Base-by-base conservation (phyloP, 202 grass and related monocot genomes). In the Tripidium arundinaceum region DNA sequence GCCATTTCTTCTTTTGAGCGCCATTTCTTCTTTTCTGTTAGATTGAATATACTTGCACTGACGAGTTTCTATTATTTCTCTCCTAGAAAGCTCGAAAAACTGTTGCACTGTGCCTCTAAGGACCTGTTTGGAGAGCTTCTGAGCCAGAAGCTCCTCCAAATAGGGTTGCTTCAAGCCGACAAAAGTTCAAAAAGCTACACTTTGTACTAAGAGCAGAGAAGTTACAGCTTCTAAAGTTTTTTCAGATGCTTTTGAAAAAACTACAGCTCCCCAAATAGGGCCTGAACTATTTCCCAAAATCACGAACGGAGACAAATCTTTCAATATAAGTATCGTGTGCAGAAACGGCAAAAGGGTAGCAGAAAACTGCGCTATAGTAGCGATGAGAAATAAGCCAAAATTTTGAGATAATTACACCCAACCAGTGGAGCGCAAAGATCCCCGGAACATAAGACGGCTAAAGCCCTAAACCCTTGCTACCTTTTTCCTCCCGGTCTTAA, bases 401-500 rank as follows among this genome's bases (percentile, higher is more conserved):
- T 55, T 64, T 16, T 13, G 5, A 38, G 8, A 47, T 15, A 8
- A 46, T 12, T 24, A 36, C 22, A 79, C 28, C 31, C 67, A 34
- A 9, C 65, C 24, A 8, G 6, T 16, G 6, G 72, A 31, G 21
- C 24, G 22, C 40, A 13, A 57, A 12, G n/a, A 16, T 29, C 29
- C 7, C 6, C 14, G 12, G 57, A 75, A 68, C 11, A 21, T 5
- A 21, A 52, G 22, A 77, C 9, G 11, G 28, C 72, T 80, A 84
- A 81, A 41, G 64, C 55, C 54, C 72, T 83, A 86, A 82, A 41
- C 70, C 62, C 42, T 83, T 6, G 64, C 42, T 41, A 71, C 52
- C 15, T 86, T 84, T 78, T 91, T 84, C 50, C 29, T 85, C 18
- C 14, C 72, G 7, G 70, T 81, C 63, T 86, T 86, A 9, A 55